phyloP scores from a whole-genome alignment of 2,329 filamentous ascomycete genomes.

The Arachnomyces sp. region DNA sequence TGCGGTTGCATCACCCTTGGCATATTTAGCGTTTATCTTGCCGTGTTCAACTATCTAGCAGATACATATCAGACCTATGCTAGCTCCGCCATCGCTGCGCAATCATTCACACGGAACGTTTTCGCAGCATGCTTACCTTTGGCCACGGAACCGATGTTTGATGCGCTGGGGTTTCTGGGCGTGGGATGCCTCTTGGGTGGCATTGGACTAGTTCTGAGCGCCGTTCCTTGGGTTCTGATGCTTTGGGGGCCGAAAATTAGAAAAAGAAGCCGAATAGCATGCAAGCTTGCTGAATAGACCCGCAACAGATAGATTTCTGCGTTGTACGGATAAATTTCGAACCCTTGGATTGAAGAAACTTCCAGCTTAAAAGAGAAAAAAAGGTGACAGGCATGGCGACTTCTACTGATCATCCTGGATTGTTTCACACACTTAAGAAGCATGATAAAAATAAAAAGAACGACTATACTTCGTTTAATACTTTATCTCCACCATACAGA shows the following conservation, averaged over 20 bases:
- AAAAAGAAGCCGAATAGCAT: constrained; percentile 27
- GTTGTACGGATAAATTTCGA: too few species aligned
- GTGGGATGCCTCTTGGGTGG: constrained; percentile 38
- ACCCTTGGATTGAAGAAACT: too few species aligned
- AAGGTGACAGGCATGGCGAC: too few species aligned
- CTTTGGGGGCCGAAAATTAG: constrained; percentile 36
- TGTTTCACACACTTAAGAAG: too few species aligned
- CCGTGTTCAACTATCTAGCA: constrained; percentile 42
- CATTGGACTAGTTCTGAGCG: constrained; percentile 30
- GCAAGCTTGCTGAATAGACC: too few species aligned
- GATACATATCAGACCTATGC: constrained; percentile 44
- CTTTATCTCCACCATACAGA: too few species aligned
- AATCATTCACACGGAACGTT: constrained; percentile 37
- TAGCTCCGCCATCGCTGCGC: constrained; percentile 40
- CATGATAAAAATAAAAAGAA: too few species aligned
- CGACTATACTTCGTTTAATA: too few species aligned
- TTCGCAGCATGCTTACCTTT: constrained; percentile 43
- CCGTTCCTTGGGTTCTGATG: constrained; percentile 36
- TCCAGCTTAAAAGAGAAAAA: too few species aligned
- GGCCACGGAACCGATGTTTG: constrained; percentile 33
- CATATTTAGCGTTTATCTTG: constrained; percentile 40
- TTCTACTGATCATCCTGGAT: too few species aligned
- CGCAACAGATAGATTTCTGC: too few species aligned
- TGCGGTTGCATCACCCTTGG: constrained; percentile 27
- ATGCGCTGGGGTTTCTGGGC: constrained; percentile 36